Percentiles rank a stretch among this genome's conserved stretches.
Evolutionary conservation across 73 alveolate species (phyloP).

Genomic region (Paramecium primaurelia): DNA sequence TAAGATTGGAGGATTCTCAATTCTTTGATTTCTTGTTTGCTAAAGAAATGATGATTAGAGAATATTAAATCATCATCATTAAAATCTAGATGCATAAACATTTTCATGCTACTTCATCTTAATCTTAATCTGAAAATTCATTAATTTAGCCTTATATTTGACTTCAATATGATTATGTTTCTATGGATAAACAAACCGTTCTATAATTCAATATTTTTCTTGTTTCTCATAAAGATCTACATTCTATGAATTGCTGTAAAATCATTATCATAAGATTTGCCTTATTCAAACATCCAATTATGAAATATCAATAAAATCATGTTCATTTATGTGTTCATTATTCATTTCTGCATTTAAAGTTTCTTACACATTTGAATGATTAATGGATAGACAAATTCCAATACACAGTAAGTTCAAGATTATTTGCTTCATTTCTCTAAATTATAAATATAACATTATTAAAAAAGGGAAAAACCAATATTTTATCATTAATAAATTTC

Average conservation of each 20-base stretch:
- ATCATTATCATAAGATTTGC: constrained; percentile 22
- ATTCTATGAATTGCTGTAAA: not conserved
- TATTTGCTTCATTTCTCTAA: not conserved
- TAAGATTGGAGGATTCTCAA: not conserved
- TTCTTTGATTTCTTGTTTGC: not conserved
- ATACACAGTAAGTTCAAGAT: not conserved
- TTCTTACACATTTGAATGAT: not conserved
- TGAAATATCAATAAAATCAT: not conserved
- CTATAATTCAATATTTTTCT: not conserved
- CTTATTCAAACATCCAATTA: not conserved
- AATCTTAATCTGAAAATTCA: not conserved
- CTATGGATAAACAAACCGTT: not conserved
- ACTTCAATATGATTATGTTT: not conserved
- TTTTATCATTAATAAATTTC: not conserved
- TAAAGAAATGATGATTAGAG: not conserved
- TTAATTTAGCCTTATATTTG: not conserved
- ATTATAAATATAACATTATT: not conserved
- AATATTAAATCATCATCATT: not conserved
- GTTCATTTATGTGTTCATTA: not conserved
- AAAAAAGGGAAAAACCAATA: not conserved
- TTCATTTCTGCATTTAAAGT: not conserved
- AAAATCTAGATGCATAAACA: not conserved
- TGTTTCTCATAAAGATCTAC: not conserved
- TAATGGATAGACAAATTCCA: not conserved
- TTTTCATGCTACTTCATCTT: not conserved